A percentile compares a stretch with the other conserved stretches of the same genome.
Conservation (phyloP, 2,329 filamentous ascomycete species). For the Akanthomyces muscarius region DNA sequence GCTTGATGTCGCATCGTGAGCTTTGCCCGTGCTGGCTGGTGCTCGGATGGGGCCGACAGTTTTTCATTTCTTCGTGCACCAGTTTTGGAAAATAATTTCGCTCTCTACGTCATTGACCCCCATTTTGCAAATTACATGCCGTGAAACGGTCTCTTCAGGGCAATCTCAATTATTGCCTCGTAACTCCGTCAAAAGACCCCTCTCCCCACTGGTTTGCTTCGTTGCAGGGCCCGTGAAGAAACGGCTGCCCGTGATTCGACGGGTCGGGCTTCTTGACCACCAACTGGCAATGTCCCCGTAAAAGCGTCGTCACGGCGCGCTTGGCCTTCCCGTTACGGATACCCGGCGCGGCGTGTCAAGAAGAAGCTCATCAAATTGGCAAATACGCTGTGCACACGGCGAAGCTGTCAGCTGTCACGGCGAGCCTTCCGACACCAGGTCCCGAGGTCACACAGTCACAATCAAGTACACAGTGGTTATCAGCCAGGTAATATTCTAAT, state of each 20-base stretch:
- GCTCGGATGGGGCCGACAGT: background rate
- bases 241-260: slow-evolving; percentile 3
- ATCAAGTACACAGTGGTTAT: no score
- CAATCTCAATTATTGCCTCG: background rate
- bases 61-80: no score
- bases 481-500: no score
- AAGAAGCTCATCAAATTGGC: background rate
- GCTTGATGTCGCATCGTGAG: background rate
- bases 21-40: background rate
- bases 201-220: background rate
- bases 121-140: background rate
- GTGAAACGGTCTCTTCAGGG: background rate
- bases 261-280: background rate
- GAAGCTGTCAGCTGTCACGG: no score
- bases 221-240: background rate
- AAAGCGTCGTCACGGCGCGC: background rate
- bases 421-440: no score
- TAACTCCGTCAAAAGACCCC: background rate
- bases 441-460: no score
- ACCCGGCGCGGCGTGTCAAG: background rate
- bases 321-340: background rate
- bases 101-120: slow-evolving; percentile 3
- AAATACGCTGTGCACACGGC: background rate
- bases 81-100: background rate
- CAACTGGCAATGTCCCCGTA: no score